Evolutionary conservation across 352 stramenopile genomes (phyloP).

Genomic region (Halophytophthora batemanensis): DNA sequence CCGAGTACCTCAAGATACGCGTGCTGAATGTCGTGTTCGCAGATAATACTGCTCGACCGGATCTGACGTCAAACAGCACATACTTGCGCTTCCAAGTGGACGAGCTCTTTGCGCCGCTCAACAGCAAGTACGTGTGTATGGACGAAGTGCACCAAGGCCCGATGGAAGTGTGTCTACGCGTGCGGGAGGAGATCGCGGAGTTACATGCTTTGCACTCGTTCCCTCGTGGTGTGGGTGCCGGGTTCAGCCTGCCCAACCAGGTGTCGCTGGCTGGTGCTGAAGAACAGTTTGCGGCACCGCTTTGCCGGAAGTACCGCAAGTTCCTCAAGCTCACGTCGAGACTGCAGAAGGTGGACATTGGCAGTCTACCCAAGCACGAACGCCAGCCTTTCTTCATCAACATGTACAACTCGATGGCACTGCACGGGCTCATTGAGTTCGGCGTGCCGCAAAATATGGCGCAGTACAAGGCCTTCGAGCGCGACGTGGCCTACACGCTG

Average conservation of each 20-base stretch:
- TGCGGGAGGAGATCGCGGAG: constrained; percentile 64
- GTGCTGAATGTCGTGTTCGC: constrained; percentile 58
- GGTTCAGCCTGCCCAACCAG: constrained; percentile 47
- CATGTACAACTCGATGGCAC: constrained; percentile 87
- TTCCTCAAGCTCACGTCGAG: constrained; percentile 69
- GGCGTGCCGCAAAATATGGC: constrained; percentile 80
- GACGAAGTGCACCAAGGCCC: constrained; percentile 38
- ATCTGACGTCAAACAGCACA: constrained; percentile 45
- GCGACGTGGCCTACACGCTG: constrained; percentile 78
- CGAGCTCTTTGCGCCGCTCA: constrained; percentile 74
- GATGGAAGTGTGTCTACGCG: constrained; percentile 71
- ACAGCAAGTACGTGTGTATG: constrained; percentile 74
- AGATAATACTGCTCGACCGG: constrained; percentile 41
- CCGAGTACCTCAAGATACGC: constrained; percentile 35
- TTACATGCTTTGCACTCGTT: constrained; percentile 67
- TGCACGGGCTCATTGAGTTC: constrained; percentile 84
- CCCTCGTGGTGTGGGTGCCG: constrained; percentile 64
- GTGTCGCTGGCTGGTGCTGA: constrained; percentile 16
- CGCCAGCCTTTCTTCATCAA: constrained; percentile 89
- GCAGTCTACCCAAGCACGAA: constrained; percentile 73
- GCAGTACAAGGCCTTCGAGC: constrained; percentile 83
- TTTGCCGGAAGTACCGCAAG: constrained; percentile 63
- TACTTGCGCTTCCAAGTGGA: constrained; percentile 85
- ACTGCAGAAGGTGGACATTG: constrained; percentile 73
- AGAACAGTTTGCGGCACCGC: constrained; percentile 50